A percentile compares a stretch with the other conserved stretches of the same genome.
These are phyloP conservation scores for Xylaria palmicola DNA, from an alignment of 495 filamentous ascomycete species.

Conservation along the genomic window DNA sequence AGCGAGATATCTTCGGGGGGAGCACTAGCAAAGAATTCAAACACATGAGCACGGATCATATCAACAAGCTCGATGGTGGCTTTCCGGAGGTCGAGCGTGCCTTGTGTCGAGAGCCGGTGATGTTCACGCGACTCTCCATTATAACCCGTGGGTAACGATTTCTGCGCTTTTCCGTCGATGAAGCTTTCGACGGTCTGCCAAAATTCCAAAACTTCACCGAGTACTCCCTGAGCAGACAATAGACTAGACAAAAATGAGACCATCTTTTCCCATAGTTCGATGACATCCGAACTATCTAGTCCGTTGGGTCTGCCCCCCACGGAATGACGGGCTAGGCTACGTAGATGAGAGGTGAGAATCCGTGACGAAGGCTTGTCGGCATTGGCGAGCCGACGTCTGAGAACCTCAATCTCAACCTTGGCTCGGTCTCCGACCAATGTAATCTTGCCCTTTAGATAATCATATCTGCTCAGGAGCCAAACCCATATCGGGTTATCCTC, in stretches of 20 bases:
- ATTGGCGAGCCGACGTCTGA: conserved; percentile 74
- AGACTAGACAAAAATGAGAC: conserved; percentile 70
- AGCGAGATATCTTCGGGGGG: conserved; percentile 87
- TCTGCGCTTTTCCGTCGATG: conserved; percentile 82
- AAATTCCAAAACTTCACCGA: conserved; percentile 88
- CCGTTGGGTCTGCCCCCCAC: conserved; percentile 52
- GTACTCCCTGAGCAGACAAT: conserved; percentile 68
- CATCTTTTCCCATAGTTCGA: conserved; percentile 89
- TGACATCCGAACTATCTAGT: conserved; percentile 71
- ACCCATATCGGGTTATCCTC: conserved; percentile 95
- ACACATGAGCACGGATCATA: conserved; percentile 73
- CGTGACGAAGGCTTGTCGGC: conserved; percentile 67
- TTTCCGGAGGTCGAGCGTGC: conserved; percentile 68
- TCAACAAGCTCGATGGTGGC: conserved; percentile 77
- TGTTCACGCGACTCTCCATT: conserved; percentile 82
- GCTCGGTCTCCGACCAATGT: conserved; percentile 73
- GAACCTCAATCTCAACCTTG: conserved; percentile 86
- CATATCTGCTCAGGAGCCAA: conserved; percentile 86
- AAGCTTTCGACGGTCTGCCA: conserved; percentile 92
- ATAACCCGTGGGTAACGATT: conserved; percentile 74
- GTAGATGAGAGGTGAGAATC: conserved; percentile 68
- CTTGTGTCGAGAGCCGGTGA: conserved; percentile 73
- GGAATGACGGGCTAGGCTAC: conserved; percentile 63
- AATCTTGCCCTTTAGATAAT: conserved; percentile 84
- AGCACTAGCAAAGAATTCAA: conserved; percentile 81